phyloP scores from a whole-genome alignment of 2,329 filamentous ascomycete genomes.

The Diatrype stigma region DNA sequence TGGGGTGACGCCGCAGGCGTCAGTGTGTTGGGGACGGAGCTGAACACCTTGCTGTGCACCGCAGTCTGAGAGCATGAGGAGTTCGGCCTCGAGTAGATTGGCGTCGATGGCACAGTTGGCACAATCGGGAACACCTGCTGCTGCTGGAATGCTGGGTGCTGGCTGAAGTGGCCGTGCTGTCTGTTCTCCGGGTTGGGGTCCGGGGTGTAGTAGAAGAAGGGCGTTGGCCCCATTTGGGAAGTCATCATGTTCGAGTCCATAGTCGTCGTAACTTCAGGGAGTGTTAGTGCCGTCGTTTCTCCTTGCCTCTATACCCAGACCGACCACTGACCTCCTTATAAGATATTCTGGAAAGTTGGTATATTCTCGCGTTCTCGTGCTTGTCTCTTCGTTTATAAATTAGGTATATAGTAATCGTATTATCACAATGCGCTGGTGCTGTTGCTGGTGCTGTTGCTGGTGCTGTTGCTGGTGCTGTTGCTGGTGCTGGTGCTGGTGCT shows the following conservation, averaged over 20 bases:
- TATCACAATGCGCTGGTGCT: slow-evolving; percentile 24
- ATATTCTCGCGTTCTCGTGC: slow-evolving; percentile 3
- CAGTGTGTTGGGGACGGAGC: slow-evolving; percentile 57
- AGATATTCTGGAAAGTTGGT: slow-evolving; percentile 7
- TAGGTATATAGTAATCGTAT: slow-evolving; percentile 27
- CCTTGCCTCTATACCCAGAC: slow-evolving; percentile 1
- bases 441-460: too few species aligned
- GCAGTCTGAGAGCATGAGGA: slow-evolving; percentile 60
- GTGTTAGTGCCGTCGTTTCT: slow-evolving; percentile 15
- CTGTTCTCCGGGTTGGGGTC: slow-evolving; percentile 68
- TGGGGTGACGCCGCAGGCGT: slow-evolving; percentile 75
- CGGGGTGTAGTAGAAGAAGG: slow-evolving; percentile 85
- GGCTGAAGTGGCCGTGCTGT: slow-evolving; percentile 73
- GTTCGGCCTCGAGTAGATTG: slow-evolving; percentile 61
- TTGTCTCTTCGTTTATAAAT: slow-evolving; percentile 24
- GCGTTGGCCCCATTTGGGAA: slow-evolving; percentile 63
- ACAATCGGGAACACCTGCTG: slow-evolving; percentile 52
- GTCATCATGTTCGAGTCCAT: slow-evolving; percentile 63
- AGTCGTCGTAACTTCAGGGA: slow-evolving; percentile 28
- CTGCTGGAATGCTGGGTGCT: slow-evolving; percentile 53
- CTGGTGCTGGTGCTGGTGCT: slow-evolving; percentile 13
- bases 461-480: too few species aligned
- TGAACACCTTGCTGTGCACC: slow-evolving; percentile 47
- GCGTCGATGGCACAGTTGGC: slow-evolving; percentile 57
- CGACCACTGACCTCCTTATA: slow-evolving; percentile 27